Evolutionary conservation across 2,329 filamentous ascomycete species (phyloP).

Genomic region (Aspergillus niger): DNA sequence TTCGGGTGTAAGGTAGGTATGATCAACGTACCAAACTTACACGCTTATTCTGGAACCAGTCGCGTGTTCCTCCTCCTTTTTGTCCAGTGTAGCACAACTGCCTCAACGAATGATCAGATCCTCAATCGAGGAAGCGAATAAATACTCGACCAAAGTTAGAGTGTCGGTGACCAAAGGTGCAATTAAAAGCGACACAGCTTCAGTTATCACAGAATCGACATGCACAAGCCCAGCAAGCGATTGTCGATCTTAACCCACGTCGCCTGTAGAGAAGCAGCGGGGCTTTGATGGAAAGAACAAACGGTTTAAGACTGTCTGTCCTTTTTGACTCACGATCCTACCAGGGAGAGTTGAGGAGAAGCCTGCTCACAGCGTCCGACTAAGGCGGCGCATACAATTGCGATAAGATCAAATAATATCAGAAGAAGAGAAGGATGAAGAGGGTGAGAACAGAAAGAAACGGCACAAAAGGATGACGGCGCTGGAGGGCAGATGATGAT

Average conservation of each 20-base stretch:
- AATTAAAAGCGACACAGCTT: conserved; percentile 6
- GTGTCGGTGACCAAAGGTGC: not conserved
- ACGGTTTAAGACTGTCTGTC: not conserved
- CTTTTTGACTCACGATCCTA: conserved; percentile 8
- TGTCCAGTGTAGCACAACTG: not conserved
- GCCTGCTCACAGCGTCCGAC: conserved; percentile 42
- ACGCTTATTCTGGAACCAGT: conserved; percentile 1
- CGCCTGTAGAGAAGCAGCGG: conserved; percentile 24
- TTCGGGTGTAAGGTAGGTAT: not conserved
- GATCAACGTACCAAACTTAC: conserved; percentile 7
- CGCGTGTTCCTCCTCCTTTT: not conserved
- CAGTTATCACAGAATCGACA: conserved; percentile 19
- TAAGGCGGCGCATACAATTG: conserved; percentile 37
- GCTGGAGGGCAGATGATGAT: conserved; percentile 25
- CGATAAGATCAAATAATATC: conserved; percentile 20
- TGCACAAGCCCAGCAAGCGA: conserved; percentile 36
- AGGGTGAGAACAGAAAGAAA: conserved; percentile 20
- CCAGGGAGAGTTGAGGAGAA: conserved; percentile 19
- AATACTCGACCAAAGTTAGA: not conserved
- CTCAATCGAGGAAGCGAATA: not conserved
- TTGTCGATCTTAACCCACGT: conserved; percentile 23
- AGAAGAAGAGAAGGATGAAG: conserved; percentile 21
- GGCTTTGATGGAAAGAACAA: conserved; percentile 7
- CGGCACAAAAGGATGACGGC: conserved; percentile 14
- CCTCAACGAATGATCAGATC: not conserved